Evolutionary conservation across 2,329 filamentous ascomycete species (phyloP).

Genomic region (Beauveria sp.): DNA sequence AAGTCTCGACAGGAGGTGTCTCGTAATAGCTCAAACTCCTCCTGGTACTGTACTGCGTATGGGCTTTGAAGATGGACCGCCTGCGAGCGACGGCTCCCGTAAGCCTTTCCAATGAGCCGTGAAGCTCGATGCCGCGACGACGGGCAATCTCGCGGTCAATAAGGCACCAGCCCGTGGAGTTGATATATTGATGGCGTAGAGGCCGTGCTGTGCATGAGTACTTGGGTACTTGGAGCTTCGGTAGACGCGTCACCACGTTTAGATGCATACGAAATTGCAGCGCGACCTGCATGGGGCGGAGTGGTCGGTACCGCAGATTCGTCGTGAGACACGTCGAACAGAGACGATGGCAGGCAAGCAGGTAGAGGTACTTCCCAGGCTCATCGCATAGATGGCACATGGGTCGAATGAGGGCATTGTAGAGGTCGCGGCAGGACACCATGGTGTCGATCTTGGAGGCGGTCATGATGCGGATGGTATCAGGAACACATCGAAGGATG

Average conservation of each 20-base stretch:
- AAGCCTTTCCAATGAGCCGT: too few relatives aligned
- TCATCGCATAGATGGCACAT: neutral
- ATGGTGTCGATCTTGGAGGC: neutral
- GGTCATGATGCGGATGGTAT: neutral
- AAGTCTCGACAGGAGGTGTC: neutral
- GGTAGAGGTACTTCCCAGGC: neutral
- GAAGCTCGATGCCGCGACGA: neutral
- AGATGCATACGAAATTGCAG: neutral
- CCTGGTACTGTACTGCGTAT: fast-evolving
- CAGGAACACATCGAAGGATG: neutral
- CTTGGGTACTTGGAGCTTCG: neutral
- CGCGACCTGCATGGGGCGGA: neutral
- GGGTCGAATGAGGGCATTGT: neutral
- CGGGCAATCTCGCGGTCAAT: neutral
- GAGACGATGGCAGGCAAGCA: neutral
- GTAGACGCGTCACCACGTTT: neutral
- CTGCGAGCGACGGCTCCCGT: too few relatives aligned
- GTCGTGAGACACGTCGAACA: neutral
- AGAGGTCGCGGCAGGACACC: neutral
- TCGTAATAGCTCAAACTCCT: neutral
- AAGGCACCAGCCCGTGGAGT: neutral
- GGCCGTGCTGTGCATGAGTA: neutral
- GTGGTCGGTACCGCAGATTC: neutral
- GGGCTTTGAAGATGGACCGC: too few relatives aligned
- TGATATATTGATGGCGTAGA: fast-evolving